Conservation (phyloP, 129 eudicot genomes). For the Flaveria linearis region DNA sequence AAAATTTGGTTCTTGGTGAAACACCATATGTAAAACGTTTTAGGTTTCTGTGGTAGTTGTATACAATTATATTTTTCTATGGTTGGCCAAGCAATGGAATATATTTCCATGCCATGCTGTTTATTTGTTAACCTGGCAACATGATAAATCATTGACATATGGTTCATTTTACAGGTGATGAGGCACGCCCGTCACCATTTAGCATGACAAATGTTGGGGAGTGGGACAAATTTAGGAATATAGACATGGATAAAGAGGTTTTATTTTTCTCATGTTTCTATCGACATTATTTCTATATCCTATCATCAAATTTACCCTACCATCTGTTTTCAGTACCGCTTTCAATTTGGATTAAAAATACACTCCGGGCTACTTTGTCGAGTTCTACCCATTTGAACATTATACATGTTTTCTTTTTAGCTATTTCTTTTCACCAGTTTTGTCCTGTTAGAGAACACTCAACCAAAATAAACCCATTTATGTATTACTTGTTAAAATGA, state of each 20-base stretch:
- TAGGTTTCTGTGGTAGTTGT: not conserved
- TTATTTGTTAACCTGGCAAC: conserved; percentile 12
- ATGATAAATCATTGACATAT: conserved; percentile 1
- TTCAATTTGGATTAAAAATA: not conserved
- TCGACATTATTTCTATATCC: not conserved
- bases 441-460: not conserved
- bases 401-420: not conserved
- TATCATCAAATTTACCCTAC: too few species aligned
- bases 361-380: not conserved
- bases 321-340: too few species aligned
- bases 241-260: conserved; percentile 99
- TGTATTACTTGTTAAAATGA: not conserved
- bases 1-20: conserved; percentile 8
- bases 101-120: not conserved
- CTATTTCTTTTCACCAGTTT: not conserved
- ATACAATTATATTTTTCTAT: not conserved
- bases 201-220: conserved; percentile 70
- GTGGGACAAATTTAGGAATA: conserved; percentile 90
- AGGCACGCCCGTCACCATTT: conserved; percentile 75
- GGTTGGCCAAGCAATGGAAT: not conserved
- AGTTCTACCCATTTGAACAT: not conserved
- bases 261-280: conserved; percentile 28
- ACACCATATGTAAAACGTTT: not conserved
- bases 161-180: conserved; percentile 71
- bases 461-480: not conserved